phyloP scores from a whole-genome alignment of 2,329 filamentous ascomycete species.

The Paecilomyces formosus region DNA sequence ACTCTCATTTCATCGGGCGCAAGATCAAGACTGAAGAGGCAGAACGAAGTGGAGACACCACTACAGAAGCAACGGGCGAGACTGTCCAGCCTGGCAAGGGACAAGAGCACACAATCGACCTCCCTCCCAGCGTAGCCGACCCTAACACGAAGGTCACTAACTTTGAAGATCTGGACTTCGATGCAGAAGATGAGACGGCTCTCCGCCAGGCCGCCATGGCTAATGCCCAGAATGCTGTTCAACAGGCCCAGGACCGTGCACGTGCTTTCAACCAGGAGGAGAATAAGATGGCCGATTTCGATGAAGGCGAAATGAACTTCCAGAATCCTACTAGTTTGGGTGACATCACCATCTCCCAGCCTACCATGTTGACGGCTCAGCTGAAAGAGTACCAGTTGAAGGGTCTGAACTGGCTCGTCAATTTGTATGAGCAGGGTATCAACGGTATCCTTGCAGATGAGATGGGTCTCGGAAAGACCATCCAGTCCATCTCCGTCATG shows the following conservation, averaged over 20 bases:
- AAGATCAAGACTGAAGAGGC: constrained; percentile 98
- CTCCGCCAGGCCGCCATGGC: constrained; percentile 81
- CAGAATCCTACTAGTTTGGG: constrained; percentile 95
- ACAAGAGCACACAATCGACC: constrained; percentile 37
- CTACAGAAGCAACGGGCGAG: constrained; percentile 52
- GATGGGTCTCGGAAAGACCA: constrained; percentile 98
- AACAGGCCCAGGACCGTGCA: constrained; percentile 88
- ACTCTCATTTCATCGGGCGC: constrained; percentile 98
- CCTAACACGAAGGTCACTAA: constrained; percentile 71
- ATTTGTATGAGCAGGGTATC: constrained; percentile 98
- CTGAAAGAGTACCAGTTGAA: constrained; percentile 99
- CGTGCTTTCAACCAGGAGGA: constrained; percentile 79
- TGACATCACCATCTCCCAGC: constrained; percentile 88
- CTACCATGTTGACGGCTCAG: constrained; percentile 84
- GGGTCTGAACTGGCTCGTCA: constrained; percentile 98
- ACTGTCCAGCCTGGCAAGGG: constrained; percentile 22
- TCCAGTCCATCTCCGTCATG: constrained; percentile 99
- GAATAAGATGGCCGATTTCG: constrained; percentile 62
- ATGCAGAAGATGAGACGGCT: constrained; percentile 81
- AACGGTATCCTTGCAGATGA: constrained; percentile 98
- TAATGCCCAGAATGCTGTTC: constrained; percentile 91
- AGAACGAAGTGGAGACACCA: constrained; percentile 79
- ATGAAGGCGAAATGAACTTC: constrained; percentile 98
- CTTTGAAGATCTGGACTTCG: constrained; percentile 92
- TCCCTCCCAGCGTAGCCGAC: constrained; percentile 41